Percentiles rank a stretch among this genome's conserved stretches.
phyloP scores from a whole-genome alignment of 2,329 filamentous ascomycete genomes.

The Colletotrichum spinosum region DNA sequence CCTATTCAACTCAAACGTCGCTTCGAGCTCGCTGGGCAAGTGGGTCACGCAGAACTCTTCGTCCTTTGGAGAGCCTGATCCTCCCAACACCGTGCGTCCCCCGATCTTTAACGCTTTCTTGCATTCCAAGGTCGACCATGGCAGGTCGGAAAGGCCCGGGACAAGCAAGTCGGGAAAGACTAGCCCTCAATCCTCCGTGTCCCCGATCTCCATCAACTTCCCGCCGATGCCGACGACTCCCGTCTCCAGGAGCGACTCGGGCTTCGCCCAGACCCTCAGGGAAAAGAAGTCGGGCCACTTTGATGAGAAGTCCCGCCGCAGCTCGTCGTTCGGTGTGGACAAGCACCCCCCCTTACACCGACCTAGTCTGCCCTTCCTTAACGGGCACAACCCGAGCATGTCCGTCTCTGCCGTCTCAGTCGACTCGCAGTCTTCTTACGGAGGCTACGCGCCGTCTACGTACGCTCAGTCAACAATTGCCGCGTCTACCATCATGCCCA shows the following conservation, averaged over 20 bases:
- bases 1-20: conserved; percentile 79
- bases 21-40: conserved; percentile 80
- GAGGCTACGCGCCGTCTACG: conserved; percentile 82
- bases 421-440: conserved; percentile 78
- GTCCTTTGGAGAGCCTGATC: conserved; percentile 79
- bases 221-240: conserved; percentile 81
- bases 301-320: conserved; percentile 82
- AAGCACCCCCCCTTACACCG: conserved; percentile 75
- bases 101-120: conserved; percentile 94
- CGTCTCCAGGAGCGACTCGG: conserved; percentile 91
- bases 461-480: conserved; percentile 89
- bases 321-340: conserved; percentile 91
- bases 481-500: conserved; percentile 88
- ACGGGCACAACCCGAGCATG: conserved; percentile 69
- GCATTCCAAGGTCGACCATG: conserved; percentile 76
- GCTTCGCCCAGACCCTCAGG: conserved; percentile 86
- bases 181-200: conserved; percentile 74
- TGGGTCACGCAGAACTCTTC: conserved; percentile 92
- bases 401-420: conserved; percentile 71
- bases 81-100: conserved; percentile 61
- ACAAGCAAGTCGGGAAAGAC: conserved; percentile 75
- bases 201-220: conserved; percentile 83
- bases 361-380: conserved; percentile 80
- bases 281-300: conserved; percentile 97
- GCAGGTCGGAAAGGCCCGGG: conserved; percentile 78